Evolutionary conservation across 768 basidiomycete species (phyloP).

Genomic region (Boletellus sp.): DNA sequence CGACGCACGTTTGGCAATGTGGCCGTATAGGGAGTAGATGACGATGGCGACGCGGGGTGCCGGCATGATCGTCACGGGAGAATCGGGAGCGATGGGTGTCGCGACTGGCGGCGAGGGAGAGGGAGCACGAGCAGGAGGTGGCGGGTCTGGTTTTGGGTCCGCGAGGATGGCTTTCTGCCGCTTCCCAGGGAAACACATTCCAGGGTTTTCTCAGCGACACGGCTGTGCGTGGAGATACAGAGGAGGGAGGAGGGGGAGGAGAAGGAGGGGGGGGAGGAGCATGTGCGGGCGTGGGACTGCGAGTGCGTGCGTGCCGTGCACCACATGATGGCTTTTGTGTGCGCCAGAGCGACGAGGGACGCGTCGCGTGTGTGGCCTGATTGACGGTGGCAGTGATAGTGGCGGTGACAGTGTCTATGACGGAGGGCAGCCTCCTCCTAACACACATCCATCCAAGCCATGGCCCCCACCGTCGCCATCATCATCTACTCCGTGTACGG

Average conservation of each 20-base stretch:
- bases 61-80: slow-evolving; percentile 9
- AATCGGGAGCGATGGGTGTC: background rate
- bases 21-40: slow-evolving; percentile 51
- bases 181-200: slow-evolving; percentile 40
- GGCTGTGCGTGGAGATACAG: slow-evolving; percentile 7
- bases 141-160: slow-evolving; percentile 19
- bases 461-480: slow-evolving; percentile 62
- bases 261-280: background rate
- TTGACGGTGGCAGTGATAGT: no score
- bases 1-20: slow-evolving; percentile 42
- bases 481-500: slow-evolving; percentile 73
- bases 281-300: slow-evolving; percentile 26
- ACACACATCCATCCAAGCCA: no score
- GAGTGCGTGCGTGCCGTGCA: slow-evolving; percentile 2
- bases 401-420: no score
- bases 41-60: slow-evolving; percentile 42
- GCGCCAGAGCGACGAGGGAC: slow-evolving; percentile 2
- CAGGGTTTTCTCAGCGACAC: background rate
- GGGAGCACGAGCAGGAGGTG: slow-evolving; percentile 4
- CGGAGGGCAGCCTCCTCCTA: no score
- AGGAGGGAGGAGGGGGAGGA: background rate
- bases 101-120: background rate
- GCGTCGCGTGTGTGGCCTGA: no score
- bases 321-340: slow-evolving; percentile 17
- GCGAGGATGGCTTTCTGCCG: slow-evolving; percentile 34